These are phyloP conservation scores for Pleurotus djamor DNA, from an alignment of 768 basidiomycete species.

Conservation along the genomic window DNA sequence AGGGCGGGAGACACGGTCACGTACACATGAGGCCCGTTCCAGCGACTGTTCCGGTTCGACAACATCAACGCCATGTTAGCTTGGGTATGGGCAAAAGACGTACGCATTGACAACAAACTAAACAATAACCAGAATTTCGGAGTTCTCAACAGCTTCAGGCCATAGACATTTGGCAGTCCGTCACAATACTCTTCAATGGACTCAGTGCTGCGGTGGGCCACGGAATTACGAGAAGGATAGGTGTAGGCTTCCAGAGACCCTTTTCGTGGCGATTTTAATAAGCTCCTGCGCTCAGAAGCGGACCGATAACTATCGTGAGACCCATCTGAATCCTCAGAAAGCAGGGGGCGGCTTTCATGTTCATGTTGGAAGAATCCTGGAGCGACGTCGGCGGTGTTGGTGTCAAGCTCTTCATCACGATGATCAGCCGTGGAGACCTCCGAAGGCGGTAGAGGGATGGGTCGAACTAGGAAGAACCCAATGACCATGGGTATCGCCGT, in stretches of 20 bases:
- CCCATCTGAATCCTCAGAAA: too few species aligned
- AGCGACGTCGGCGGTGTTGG: too few species aligned
- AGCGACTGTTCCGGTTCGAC: constrained; percentile 45
- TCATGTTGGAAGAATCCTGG: too few species aligned
- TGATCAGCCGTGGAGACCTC: constrained; percentile 12
- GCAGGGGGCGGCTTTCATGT: too few species aligned
- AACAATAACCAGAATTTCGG: too few species aligned
- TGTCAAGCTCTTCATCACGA: too few species aligned
- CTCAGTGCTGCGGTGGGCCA: constrained; percentile 16
- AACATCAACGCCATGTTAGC: neutral
- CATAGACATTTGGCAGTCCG: too few species aligned
- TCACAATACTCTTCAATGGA: too few species aligned
- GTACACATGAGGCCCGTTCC: constrained; percentile 78
- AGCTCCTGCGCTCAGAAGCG: constrained; percentile 11
- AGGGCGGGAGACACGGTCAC: constrained; percentile 17
- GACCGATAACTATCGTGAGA: too few species aligned
- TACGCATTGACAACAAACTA: too few species aligned
- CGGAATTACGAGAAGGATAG: neutral
- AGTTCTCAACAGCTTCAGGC: too few species aligned
- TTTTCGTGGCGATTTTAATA: neutral
- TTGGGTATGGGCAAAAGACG: constrained; percentile 21
- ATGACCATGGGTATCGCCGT: constrained; percentile 78
- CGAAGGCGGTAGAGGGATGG: constrained; percentile 54
- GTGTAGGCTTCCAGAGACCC: neutral
- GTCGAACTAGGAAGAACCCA: constrained; percentile 70